Conservation (phyloP, 2,329 filamentous ascomycete genomes). For the Conoideocrella luteorostrata region DNA sequence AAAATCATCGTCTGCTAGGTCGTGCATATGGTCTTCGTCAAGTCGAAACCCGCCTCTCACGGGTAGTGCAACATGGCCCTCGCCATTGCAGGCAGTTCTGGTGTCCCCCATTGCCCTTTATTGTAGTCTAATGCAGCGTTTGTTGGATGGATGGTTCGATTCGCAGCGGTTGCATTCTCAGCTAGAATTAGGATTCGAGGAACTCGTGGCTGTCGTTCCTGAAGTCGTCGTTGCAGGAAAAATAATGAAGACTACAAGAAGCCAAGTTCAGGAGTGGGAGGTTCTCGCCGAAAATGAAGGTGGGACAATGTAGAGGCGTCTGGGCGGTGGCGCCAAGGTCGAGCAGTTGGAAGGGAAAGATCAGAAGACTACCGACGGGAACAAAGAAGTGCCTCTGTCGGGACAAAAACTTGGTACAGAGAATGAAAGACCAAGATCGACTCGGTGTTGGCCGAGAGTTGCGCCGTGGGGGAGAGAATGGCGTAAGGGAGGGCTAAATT, state of each 20-base stretch:
- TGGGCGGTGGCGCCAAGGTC: neutral
- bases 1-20: slow-evolving; percentile 25
- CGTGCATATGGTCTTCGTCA: neutral
- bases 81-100: slow-evolving; percentile 1
- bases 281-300: too few relatives aligned
- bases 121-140: slow-evolving; percentile 1
- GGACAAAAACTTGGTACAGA: neutral
- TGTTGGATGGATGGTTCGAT: slow-evolving; percentile 1
- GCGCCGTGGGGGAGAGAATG: neutral
- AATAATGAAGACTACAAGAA: too few relatives aligned
- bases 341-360: neutral
- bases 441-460: slow-evolving; percentile 2
- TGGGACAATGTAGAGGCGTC: neutral
- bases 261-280: neutral
- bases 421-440: neutral
- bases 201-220: too few relatives aligned
- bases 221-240: too few relatives aligned
- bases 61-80: slow-evolving; percentile 5
- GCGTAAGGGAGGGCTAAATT: neutral
- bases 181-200: neutral
- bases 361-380: too few relatives aligned
- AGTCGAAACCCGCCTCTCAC: slow-evolving; percentile 8
- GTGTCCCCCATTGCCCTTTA: slow-evolving; percentile 8
- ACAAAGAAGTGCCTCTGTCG: too few relatives aligned
- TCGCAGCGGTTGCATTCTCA: slow-evolving; percentile 10